Evolutionary conservation across 1,139 yeast species (phyloP), one percentile per base, ranked within the genome.

Genomic region (Taphrina populina): DNA sequence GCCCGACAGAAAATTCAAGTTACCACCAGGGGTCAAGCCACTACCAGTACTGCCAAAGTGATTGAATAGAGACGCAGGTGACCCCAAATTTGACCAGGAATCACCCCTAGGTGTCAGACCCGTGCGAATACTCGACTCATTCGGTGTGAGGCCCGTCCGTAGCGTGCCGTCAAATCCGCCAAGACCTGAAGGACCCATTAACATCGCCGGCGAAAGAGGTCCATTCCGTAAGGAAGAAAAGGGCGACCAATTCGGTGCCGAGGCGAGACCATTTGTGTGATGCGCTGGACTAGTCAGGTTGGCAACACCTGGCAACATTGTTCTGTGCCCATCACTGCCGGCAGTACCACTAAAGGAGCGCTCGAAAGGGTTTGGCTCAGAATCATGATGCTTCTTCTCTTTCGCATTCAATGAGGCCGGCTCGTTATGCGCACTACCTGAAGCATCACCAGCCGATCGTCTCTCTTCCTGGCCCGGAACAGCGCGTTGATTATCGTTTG

Each of bases 291-390:
- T 62, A 19, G 64, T 61, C 32, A 62, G 52, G 19, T 63, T 45
- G 21, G 64, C 61, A 13, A 62, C 64, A 13, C 64, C 62, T 24
- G 64, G 65, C 26, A 62, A 57, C 47, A 62, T 33, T 32, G 39
- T 39, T 44, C 47, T 56, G 35, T 49, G 56, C 19, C 58, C 47
- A 43, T 58, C 62, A 20, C 57, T 26, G 29, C 60, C 62, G 33
- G 67, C 66, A 49, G 80, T 82, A 32, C 73, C 72, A 30, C 96
- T 96, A 72, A 92, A 92, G 47, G 96, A 87, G 68, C 84, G 83
- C 70, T 92, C 98, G 66, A 92, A 92, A 1, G 97, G 98, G 66
- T 92, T 92, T 3, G 94, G 96, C 68, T 92, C 99, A 10, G 54
- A 49, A 46, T 49, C 54, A 36, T 49, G 54, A 33, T 49, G 36